phyloP scores from a whole-genome alignment of 352 stramenopile genomes.

The Pythium dissimile region DNA sequence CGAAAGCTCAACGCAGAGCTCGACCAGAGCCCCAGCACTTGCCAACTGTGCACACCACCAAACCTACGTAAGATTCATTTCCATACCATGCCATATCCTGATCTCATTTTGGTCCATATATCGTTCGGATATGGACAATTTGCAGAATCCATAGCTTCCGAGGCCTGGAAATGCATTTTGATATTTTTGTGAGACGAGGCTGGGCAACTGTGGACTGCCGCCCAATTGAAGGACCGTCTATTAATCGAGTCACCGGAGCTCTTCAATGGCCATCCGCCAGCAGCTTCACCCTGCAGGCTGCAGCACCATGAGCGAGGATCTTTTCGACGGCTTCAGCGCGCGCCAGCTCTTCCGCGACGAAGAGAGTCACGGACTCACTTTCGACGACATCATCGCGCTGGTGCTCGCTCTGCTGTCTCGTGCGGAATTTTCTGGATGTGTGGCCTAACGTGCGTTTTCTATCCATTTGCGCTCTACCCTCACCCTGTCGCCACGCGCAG shows the following conservation, averaged over 20 bases:
- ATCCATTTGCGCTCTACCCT: too few relatives aligned
- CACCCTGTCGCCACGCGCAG: conserved; percentile 18
- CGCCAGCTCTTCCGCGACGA: conserved; percentile 69
- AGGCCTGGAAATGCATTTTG: too few relatives aligned
- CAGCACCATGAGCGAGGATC: conserved; percentile 32
- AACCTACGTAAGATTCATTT: too few relatives aligned
- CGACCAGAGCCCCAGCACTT: too few relatives aligned
- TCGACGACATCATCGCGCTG: conserved; percentile 85
- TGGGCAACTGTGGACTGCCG: background rate
- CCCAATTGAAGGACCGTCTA: conserved; percentile 10
- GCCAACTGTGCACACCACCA: too few relatives aligned
- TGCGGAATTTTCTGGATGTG: background rate
- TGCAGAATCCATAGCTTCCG: too few relatives aligned
- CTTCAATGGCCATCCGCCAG: conserved; percentile 19
- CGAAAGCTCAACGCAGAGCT: too few relatives aligned
- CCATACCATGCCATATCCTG: too few relatives aligned
- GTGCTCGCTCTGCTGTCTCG: background rate
- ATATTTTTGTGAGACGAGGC: background rate
- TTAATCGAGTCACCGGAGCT: conserved; percentile 7
- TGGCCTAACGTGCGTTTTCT: background rate
- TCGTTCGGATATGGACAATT: too few relatives aligned
- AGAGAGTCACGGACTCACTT: conserved; percentile 71
- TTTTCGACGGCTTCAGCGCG: conserved; percentile 67
- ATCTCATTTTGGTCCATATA: too few relatives aligned
- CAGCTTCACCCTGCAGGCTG: background rate